These are phyloP conservation scores for Erythrophleum ivorense DNA, from an alignment of 331 rosid species.

Conservation along the genomic window DNA sequence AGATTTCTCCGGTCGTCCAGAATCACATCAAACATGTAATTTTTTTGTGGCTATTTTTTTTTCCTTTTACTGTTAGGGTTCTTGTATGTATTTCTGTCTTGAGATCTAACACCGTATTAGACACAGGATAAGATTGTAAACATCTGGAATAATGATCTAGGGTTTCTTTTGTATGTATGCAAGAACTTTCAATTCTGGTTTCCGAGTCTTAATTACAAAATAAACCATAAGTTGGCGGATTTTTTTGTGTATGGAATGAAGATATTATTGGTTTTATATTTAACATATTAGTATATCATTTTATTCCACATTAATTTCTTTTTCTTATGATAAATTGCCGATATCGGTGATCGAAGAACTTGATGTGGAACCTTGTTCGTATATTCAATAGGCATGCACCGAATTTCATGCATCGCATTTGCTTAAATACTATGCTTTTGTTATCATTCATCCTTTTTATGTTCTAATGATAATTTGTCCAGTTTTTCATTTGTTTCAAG, in stretches of 20 bases:
- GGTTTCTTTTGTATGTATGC: background rate
- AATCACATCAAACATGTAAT: slow-evolving; percentile 79
- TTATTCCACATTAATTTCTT: background rate
- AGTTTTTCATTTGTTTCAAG: background rate
- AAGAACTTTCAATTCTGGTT: background rate
- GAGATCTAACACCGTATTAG: background rate
- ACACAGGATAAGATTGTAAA: background rate
- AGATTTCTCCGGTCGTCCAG: slow-evolving; percentile 81
- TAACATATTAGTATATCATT: no score
- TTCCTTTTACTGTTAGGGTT: background rate
- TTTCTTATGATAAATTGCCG: background rate
- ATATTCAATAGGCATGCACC: background rate
- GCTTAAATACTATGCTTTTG: background rate
- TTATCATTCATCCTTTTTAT: background rate
- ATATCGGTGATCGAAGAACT: background rate
- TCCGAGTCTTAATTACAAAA: background rate
- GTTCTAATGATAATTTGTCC: background rate
- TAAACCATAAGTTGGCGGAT: background rate
- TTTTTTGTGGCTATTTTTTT: background rate
- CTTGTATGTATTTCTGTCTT: background rate
- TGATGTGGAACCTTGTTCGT: background rate
- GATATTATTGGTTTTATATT: background rate
- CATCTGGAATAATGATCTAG: background rate
- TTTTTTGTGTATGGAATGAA: background rate
- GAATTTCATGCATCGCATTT: background rate